A percentile compares a stretch with the other conserved stretches of the same genome.
These are phyloP conservation scores for Lycium ferocissimum DNA, from an alignment of 257 asterid species.

Conservation along the genomic window DNA sequence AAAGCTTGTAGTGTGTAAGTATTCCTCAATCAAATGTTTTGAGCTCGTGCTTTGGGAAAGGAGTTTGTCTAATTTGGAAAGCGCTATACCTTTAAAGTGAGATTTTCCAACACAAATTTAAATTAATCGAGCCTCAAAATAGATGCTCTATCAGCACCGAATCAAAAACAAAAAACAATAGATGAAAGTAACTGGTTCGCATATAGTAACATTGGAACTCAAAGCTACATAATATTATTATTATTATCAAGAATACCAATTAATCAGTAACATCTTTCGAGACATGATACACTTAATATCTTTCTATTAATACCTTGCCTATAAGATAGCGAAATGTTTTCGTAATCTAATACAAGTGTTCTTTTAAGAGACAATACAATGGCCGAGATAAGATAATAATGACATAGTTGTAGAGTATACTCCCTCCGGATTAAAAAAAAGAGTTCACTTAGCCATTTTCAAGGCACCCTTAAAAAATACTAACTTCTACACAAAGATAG, in stretches of 20 bases:
- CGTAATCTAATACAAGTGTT: too few species aligned
- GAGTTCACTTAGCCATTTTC: too few species aligned
- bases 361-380: too few species aligned
- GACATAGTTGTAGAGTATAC: neutral
- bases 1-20: too few species aligned
- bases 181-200: neutral
- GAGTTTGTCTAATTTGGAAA: too few species aligned
- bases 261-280: neutral
- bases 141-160: too few species aligned
- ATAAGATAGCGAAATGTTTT: neutral
- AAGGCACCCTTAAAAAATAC: too few species aligned
- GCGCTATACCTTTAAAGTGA: neutral
- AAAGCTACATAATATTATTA: neutral
- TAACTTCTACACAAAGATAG: too few species aligned
- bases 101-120: neutral
- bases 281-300: neutral
- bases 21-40: too few species aligned
- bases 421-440: too few species aligned
- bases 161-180: neutral
- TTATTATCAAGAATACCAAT: neutral
- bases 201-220: neutral
- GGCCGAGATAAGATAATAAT: neutral
- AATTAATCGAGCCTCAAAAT: neutral
- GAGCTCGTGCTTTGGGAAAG: too few species aligned
- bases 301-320: neutral